These are phyloP conservation scores for Westerdykella sp. DNA, from an alignment of 2,329 filamentous ascomycete genomes.

Conservation along the genomic window DNA sequence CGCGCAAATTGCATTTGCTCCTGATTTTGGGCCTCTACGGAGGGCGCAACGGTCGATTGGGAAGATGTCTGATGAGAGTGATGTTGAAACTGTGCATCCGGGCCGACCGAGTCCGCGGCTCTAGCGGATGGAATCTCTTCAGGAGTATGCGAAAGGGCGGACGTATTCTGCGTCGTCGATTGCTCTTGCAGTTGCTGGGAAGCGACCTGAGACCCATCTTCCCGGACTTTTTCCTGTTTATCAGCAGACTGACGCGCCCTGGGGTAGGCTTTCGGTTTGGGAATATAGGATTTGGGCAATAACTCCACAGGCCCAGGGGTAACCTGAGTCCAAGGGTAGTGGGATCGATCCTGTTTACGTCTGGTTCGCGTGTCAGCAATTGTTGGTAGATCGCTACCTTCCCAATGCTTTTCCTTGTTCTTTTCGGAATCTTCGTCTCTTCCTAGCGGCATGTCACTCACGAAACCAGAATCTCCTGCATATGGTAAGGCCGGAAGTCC, in stretches of 20 bases:
- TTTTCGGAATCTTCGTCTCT: conserved; percentile 57
- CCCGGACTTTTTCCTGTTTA: conserved; percentile 2
- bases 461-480: conserved; percentile 69
- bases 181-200: no score
- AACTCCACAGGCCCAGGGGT: conserved; percentile 23
- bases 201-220: not conserved
- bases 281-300: conserved; percentile 23
- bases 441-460: conserved; percentile 70
- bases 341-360: conserved; percentile 13
- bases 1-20: no score
- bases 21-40: no score
- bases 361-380: conserved; percentile 11
- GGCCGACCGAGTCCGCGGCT: no score
- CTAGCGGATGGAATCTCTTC: no score
- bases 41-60: no score
- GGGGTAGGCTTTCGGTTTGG: conserved; percentile 14
- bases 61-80: no score
- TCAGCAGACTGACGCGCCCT: conserved; percentile 12
- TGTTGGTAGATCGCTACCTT: conserved; percentile 16
- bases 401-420: conserved; percentile 15
- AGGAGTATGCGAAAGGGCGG: no score
- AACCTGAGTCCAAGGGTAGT: conserved; percentile 25
- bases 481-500: conserved; percentile 53
- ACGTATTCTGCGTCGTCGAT: no score
- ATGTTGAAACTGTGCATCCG: no score